Evolutionary conservation across 2,329 filamentous ascomycete genomes (phyloP), one percentile per base, ranked within the genome.

Genomic region (Penicillium glabrum): DNA sequence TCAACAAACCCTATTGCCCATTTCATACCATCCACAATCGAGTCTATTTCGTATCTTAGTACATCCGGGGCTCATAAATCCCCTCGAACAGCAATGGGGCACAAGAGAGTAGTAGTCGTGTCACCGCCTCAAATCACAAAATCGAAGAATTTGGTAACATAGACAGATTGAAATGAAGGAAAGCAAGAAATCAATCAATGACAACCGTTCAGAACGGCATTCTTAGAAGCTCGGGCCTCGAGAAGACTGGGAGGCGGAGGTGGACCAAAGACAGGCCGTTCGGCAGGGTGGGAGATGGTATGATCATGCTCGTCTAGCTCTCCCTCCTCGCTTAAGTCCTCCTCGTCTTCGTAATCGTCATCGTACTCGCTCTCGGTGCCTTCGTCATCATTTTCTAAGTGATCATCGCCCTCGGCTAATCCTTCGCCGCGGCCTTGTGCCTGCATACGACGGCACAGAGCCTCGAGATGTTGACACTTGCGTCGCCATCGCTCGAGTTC

Each of bases 391-490:
- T 47, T 21, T 35, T 86, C 87, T 62, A 84, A 80, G 62, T 83
- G 64, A 54, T 61, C 63, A 8, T 64, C 64, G 7, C 57, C 84
- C 61, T 79, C 82, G 54, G 79, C 83, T 77, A 85, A 80, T 56
- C 86, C 87, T 57, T 89, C 84, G 54, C 91, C 91, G 58, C 93
- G 87, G 16, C 93, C 93, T 70, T 97, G 93, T 63, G 91, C 90
- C 75, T 98, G 93, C 91, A 98, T 96, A 68, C 92, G 91, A 61
- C 95, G 90, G 77, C 96, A 96, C 68, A 98, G 90, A 72, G 90
- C 92, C 76, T 93, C 93, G 55, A 99, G 86, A 75, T 96, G 96
- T 60, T 91, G 89, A 68, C 92, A 91, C 81, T 92, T 92, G 77
- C 89, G 90, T 70, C 87, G 88, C 72, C 91, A 86, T 35, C 89